Conservation (phyloP, 176 grass and related monocot genomes). For the Leersia perrieri region DNA sequence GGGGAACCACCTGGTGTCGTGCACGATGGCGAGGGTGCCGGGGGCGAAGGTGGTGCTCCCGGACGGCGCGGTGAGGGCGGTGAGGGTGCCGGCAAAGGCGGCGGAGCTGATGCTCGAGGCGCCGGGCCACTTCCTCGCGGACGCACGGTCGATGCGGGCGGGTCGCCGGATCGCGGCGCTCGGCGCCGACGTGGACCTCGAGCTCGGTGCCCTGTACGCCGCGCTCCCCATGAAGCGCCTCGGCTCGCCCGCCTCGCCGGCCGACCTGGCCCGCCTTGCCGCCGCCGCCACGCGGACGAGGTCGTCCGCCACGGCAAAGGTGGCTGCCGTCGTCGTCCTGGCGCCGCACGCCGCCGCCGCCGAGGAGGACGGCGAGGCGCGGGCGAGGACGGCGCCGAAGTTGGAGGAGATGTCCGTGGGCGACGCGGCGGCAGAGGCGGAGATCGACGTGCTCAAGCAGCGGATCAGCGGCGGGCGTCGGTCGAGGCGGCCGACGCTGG, state of each 20-base stretch:
- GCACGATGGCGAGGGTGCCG: conserved; percentile 37
- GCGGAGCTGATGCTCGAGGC: conserved; percentile 90
- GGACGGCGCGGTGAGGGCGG: conserved; percentile 34
- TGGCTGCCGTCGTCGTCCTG: conserved; percentile 36
- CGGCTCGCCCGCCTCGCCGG: conserved; percentile 37
- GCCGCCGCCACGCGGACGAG: conserved; percentile 28
- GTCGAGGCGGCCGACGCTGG: conserved; percentile 64
- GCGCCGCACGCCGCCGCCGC: conserved; percentile 19
- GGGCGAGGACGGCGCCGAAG: not conserved
- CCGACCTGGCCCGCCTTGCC: conserved; percentile 53
- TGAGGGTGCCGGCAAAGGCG: conserved; percentile 37
- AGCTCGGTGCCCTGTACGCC: conserved; percentile 48
- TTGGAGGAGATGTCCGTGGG: conserved; percentile 59
- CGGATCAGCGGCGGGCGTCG: conserved; percentile 53
- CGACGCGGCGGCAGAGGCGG: conserved; percentile 37
- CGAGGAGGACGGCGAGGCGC: not conserved
- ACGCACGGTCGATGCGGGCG: conserved; percentile 48
- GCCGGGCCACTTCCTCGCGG: conserved; percentile 70
- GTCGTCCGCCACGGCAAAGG: conserved; percentile 43
- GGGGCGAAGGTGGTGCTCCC: conserved; percentile 64
- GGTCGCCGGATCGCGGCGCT: conserved; percentile 62
- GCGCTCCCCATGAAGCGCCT: conserved; percentile 84
- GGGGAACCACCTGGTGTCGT: conserved; percentile 88
- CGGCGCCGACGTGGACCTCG: conserved; percentile 70
- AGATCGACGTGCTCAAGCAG: conserved; percentile 79